Conservation (phyloP, 208 protist genomes). For the Herpetomonas samuelpessoai region DNA sequence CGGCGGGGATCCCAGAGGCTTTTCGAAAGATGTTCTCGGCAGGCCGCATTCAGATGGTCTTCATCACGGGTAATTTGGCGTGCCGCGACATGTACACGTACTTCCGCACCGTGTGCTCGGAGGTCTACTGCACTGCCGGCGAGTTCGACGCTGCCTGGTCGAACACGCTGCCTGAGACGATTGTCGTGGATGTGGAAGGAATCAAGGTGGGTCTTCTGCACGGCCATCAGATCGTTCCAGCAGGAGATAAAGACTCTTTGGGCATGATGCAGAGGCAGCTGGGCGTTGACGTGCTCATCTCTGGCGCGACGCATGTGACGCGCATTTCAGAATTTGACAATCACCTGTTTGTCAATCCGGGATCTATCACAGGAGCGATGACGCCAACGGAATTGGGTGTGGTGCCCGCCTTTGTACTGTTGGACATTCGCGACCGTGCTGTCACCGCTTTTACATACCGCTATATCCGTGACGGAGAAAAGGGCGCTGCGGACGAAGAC, state of each 20-base stretch:
- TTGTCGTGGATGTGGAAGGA: constrained; percentile 95
- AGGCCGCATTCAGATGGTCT: constrained; percentile 96
- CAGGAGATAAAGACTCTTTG: constrained; percentile 94
- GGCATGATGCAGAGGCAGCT: constrained; percentile 95
- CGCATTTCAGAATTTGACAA: constrained; percentile 93
- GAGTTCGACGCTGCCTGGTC: constrained; percentile 92
- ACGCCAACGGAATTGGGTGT: constrained; percentile 55
- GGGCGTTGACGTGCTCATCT: constrained; percentile 98
- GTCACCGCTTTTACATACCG: constrained; percentile 77
- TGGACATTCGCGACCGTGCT: constrained; percentile 93
- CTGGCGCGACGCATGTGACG: constrained; percentile 93
- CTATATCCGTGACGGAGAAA: constrained; percentile 25
- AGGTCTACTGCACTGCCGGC: constrained; percentile 97
- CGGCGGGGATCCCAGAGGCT: constrained; percentile 89
- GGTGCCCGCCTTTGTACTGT: constrained; percentile 95
- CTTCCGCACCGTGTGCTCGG: constrained; percentile 91
- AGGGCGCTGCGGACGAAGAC: constrained; percentile 10
- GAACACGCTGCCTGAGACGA: constrained; percentile 80
- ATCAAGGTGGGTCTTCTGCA: constrained; percentile 97
- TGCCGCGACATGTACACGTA: constrained; percentile 95
- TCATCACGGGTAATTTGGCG: constrained; percentile 99
- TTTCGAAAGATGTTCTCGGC: constrained; percentile 96
- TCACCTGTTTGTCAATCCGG: constrained; percentile 99
- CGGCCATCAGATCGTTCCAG: constrained; percentile 97
- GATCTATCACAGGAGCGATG: constrained; percentile 98